phyloP scores from a whole-genome alignment of 192 early-diverging fungal genomes.

The Backusella australiensis region DNA sequence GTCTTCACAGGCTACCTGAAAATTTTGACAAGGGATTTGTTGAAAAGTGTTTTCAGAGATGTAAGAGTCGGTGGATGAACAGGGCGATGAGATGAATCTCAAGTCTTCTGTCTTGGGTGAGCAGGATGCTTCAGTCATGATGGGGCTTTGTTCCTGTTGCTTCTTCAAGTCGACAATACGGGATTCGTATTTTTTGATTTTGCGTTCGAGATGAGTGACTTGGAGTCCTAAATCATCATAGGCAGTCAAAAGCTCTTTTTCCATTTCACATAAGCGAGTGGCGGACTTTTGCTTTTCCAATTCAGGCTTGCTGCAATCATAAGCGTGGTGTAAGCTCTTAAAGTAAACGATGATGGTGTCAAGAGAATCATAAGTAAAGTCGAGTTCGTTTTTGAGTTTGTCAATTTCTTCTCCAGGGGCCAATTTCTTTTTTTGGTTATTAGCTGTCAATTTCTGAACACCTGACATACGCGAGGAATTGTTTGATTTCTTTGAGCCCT shows the following conservation, averaged over 20 bases:
- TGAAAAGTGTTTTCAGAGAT: not conserved
- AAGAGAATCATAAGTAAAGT: constrained; percentile 27
- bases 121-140: not conserved
- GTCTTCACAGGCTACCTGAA: not conserved
- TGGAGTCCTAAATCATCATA: constrained; percentile 36
- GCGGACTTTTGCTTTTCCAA: constrained; percentile 6
- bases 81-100: not conserved
- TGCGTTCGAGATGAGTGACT: constrained; percentile 31
- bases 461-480: not conserved
- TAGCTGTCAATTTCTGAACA: not conserved
- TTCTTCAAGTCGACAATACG: constrained; percentile 7
- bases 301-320: constrained; percentile 10
- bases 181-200: constrained; percentile 25
- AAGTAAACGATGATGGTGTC: constrained; percentile 35
- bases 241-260: constrained; percentile 33
- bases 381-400: constrained; percentile 26
- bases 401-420: constrained; percentile 17
- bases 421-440: constrained; percentile 6
- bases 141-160: not conserved
- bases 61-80: not conserved
- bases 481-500: constrained; percentile 5
- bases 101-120: not conserved
- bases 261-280: constrained; percentile 29
- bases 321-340: constrained; percentile 28
- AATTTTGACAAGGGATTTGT: not conserved